Conservation (phyloP, 2,329 filamentous ascomycete species). For the Ascochyta pisi region DNA sequence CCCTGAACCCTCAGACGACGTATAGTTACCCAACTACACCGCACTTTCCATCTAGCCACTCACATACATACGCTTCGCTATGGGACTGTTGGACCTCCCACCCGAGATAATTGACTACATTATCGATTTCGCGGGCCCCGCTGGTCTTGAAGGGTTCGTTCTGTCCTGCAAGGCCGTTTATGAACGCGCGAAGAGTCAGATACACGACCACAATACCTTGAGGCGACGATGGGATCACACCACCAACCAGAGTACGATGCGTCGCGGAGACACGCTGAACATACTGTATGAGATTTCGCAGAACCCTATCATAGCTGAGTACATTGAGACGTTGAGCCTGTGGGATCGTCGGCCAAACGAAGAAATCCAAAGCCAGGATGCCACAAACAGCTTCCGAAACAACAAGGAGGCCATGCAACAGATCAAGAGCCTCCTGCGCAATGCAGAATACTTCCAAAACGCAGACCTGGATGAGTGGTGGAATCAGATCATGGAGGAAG, state of each 20-base stretch:
- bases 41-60: neutral
- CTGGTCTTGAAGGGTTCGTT: conserved; percentile 39
- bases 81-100: conserved; percentile 43
- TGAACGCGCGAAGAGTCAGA: conserved; percentile 32
- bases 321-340: conserved; percentile 37
- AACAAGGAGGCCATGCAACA: conserved; percentile 28
- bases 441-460: conserved; percentile 23
- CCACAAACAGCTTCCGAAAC: conserved; percentile 24
- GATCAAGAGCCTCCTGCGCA: conserved; percentile 29
- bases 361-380: conserved; percentile 2
- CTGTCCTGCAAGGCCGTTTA: conserved; percentile 41
- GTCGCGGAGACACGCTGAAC: conserved; percentile 30
- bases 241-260: conserved; percentile 20
- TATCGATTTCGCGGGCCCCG: conserved; percentile 35
- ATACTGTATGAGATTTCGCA: conserved; percentile 36
- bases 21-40: neutral
- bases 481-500: conserved; percentile 35
- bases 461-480: conserved; percentile 37
- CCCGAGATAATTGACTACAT: conserved; percentile 43
- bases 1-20: neutral
- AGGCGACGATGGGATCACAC: conserved; percentile 35
- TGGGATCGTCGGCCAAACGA: conserved; percentile 31
- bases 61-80: conserved; percentile 7
- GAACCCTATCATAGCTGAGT: conserved; percentile 38
- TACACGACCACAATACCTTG: conserved; percentile 37